Base-by-base conservation (phyloP, 441 rosid genomes). In the Metrosideros polymorpha region DNA sequence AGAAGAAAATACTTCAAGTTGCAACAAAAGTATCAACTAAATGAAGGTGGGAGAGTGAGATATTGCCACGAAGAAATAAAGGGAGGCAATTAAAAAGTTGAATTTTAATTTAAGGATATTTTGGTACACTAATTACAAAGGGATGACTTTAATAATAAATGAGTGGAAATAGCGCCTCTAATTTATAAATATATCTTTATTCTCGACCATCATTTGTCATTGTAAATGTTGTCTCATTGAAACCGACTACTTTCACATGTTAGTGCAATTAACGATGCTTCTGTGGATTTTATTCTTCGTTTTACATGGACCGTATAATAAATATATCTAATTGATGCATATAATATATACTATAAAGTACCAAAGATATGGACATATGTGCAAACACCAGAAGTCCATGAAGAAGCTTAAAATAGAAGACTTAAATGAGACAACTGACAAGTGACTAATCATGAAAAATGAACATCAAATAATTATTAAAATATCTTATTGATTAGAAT, bases 371-470 rank as follows among this genome's bases (percentile, higher is more conserved):
- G 43, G 79, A 39, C 79, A 71, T 6, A 5, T 39, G 49, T 39
- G 79, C 8, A 71, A 39, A 39, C 79, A 71, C 79, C n/a, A 85
- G 89, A 89, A 66, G 82, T 85, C 84, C 47, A 71, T 54, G 86
- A 87, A 25, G 89, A 91, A 89, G 92, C 93, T 91, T 91, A 63
- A 85, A 15, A 84, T 71, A 86, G 89, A 93, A 91, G 93, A 90
- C 86, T 92, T 82, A 84, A n/a, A 2, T 88, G 89, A 89, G 79
- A 71, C 79, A 22, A 39, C 79, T 10, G 79, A 71, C 90, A 90
- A 91, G 88, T 86, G 92, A 91, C 93, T 86, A 86, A 90, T 91
- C 93, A 92, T 89, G 86, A 85, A 87, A 83, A 85, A 85, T 25
- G 30, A 86, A 61, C 22, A 22, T 85, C 88, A 87, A 85, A 86